Base-by-base conservation (phyloP, 2,329 filamentous ascomycete species). In the Zasmidium cellare region DNA sequence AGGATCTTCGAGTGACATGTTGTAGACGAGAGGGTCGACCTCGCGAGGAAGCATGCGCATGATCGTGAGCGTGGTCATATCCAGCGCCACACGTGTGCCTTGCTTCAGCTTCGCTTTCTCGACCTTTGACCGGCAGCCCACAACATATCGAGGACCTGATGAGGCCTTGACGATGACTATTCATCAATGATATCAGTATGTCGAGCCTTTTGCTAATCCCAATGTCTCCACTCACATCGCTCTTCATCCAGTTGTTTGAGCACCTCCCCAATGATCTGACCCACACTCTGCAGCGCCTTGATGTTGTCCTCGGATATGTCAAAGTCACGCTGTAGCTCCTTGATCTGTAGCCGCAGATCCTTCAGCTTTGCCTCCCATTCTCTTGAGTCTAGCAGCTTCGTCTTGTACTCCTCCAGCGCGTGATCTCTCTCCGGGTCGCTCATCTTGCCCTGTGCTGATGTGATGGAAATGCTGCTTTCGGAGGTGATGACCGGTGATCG, bases 331-430 rank as follows among this genome's bases (percentile, higher is more conserved):
- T 96, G 91, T 55, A 97, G 79, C 59, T 89, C 91, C 81, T 97
- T 99, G 77, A 99, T 97, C 68, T 97, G 94, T 78, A 96, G 81
- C 63, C 94, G 90, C 69, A 99, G 81, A 53, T 88, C 86, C 82
- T 97, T 99, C 61, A 99, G 85, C 83, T 97, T 99, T 53, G 93
- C 89, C 78, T 99, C 96, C 92, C 92, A 97, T 83, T 99, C 94
- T 77, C 96, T 87, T 69, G 96, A 96, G 77, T 99, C 93, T 71
- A 97, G 84, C 69, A 82, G 74, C 73, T 81, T 81, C 51, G 68
- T 71, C 74, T 81, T 82, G 76, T 81, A 82, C 65, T 79, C 76
- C 31, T 81, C 77, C 57, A 82, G 77, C 56, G 80, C 78, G 57
- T 80, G 77, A 55, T 80, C 75, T 66, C 79, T 74, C 74, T 81